phyloP scores from a whole-genome alignment of 441 rosid genomes.

The Adansonia grandidieri region DNA sequence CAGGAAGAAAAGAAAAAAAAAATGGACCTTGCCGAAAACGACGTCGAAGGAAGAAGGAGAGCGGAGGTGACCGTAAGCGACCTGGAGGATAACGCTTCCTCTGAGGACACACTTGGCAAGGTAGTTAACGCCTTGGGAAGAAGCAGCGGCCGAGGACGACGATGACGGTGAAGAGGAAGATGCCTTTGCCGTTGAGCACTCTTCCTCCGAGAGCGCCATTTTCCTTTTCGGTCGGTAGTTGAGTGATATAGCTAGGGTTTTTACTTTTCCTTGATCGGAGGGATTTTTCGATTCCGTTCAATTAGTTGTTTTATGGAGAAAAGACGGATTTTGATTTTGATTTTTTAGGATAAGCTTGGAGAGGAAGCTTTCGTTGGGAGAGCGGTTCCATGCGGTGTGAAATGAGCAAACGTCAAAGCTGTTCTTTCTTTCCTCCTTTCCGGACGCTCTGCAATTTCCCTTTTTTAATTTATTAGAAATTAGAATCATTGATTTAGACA shows the following conservation, averaged over 20 bases:
- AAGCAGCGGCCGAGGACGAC: constrained; percentile 39
- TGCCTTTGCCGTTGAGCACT: constrained; percentile 75
- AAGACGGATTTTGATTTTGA: neutral
- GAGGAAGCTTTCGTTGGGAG: neutral
- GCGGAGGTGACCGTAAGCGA: constrained; percentile 81
- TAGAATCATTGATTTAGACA: neutral
- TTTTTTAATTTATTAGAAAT: neutral
- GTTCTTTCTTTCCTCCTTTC: neutral
- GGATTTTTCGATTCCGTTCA: constrained; percentile 1
- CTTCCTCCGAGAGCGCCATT: constrained; percentile 98
- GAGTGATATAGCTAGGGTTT: constrained; percentile 39
- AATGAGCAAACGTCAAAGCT: neutral
- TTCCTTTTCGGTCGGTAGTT: neutral
- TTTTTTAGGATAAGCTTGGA: neutral
- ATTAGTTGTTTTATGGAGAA: neutral
- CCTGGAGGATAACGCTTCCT: constrained; percentile 86
- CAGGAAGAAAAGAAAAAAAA: constrained; percentile 12
- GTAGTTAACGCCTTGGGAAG: constrained; percentile 56
- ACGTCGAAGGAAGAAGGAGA: constrained; percentile 66
- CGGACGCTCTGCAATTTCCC: neutral
- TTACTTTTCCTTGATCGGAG: constrained; percentile 15
- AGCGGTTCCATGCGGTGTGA: neutral
- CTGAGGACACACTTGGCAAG: constrained; percentile 88
- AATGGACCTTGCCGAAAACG: constrained; percentile 81
- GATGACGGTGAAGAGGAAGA: constrained; percentile 64